Conservation (phyloP, 176 grass and related monocot species). For the Hyparrhenia diplandra region DNA sequence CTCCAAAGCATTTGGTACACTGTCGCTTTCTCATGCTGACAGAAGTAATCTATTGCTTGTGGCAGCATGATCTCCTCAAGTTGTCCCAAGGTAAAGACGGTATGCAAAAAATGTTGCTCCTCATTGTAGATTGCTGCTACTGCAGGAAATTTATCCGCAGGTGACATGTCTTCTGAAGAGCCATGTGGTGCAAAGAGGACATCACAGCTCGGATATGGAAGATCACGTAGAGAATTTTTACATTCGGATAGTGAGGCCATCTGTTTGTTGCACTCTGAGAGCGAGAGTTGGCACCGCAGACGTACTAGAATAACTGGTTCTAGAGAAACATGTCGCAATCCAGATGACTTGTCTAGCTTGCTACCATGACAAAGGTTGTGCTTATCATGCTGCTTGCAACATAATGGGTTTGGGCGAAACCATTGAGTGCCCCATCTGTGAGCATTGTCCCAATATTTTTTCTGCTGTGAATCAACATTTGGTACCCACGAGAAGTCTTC, state of each 20-base stretch:
- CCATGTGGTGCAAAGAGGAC: background rate
- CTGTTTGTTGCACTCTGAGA: background rate
- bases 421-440: background rate
- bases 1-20: background rate
- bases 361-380: no score
- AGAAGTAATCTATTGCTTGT: background rate
- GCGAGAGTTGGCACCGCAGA: background rate
- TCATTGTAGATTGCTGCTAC: no score
- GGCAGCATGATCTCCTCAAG: background rate
- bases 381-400: background rate
- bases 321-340: background rate
- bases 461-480: background rate
- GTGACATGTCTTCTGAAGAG: background rate
- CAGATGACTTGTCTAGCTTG: background rate
- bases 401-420: background rate
- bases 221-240: background rate
- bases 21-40: background rate
- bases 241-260: background rate
- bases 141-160: no score
- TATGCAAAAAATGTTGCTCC: background rate
- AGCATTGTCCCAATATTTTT: background rate
- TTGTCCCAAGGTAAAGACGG: background rate
- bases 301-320: background rate
- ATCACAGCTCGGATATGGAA: background rate
- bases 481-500: background rate